Percentiles rank a stretch among this genome's conserved stretches.
Conservation (phyloP, 495 filamentous ascomycete species). For the Penicillium odoratum region DNA sequence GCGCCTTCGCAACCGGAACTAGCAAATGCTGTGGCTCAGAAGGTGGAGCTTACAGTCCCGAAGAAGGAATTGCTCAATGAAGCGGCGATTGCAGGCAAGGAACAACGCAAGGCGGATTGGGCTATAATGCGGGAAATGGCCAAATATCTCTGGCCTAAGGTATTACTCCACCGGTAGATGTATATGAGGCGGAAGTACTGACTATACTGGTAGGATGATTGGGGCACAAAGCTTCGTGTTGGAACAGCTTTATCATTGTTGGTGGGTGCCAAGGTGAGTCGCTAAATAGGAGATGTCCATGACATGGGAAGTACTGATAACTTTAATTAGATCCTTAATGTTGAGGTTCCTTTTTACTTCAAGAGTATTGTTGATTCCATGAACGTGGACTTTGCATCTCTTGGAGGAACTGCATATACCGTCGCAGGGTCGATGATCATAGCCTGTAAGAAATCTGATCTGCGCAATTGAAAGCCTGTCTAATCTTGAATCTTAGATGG, state of each 20-base stretch:
- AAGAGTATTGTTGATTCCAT: slow-evolving; percentile 95
- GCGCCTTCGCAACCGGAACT: slow-evolving; percentile 20
- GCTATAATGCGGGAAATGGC: slow-evolving; percentile 98
- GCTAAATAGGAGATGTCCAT: too few species aligned
- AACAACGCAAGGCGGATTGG: slow-evolving; percentile 96
- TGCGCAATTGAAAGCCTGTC: slow-evolving; percentile 10
- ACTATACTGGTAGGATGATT: slow-evolving; percentile 55
- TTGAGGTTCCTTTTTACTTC: slow-evolving; percentile 98
- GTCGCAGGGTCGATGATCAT: slow-evolving; percentile 90
- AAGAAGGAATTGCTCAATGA: slow-evolving; percentile 58
- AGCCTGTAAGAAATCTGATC: slow-evolving; percentile 56
- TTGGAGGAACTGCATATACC: slow-evolving; percentile 83
- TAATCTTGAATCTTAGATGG: slow-evolving; percentile 59
- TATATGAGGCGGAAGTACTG: background rate
- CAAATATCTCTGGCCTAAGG: slow-evolving; percentile 95
- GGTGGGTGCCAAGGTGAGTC: slow-evolving; percentile 75
- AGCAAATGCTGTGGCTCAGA: slow-evolving; percentile 21
- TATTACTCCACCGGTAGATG: slow-evolving; percentile 24
- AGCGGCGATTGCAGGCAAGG: slow-evolving; percentile 61
- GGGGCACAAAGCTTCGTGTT: slow-evolving; percentile 81
- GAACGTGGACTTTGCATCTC: slow-evolving; percentile 85
- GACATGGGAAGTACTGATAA: background rate
- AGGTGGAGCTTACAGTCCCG: slow-evolving; percentile 25
- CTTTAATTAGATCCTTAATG: slow-evolving; percentile 71
- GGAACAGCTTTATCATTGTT: slow-evolving; percentile 76